Percentiles rank a stretch among this genome's conserved stretches.
Conservation (phyloP, 2,329 filamentous ascomycete genomes). For the Westerdykella aurantiaca region DNA sequence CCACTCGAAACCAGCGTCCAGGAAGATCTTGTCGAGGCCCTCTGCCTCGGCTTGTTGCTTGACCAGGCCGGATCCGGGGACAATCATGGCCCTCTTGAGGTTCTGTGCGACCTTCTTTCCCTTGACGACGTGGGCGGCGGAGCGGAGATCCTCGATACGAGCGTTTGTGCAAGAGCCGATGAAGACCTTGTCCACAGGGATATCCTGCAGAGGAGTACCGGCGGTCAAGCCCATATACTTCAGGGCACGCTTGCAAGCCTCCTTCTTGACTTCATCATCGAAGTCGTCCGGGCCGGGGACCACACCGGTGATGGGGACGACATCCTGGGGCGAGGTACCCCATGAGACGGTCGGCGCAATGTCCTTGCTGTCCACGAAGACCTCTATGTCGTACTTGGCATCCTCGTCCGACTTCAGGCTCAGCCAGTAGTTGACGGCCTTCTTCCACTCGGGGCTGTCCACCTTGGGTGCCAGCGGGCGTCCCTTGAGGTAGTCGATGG, state of each 20-base stretch:
- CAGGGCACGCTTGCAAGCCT: conserved; percentile 71
- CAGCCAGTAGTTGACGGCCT: conserved; percentile 82
- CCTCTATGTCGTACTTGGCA: conserved; percentile 83
- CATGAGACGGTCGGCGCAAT: conserved; percentile 91
- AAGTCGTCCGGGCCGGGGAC: conserved; percentile 90
- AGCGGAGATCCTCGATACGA: conserved; percentile 88
- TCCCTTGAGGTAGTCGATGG: conserved; percentile 92
- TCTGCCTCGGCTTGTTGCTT: conserved; percentile 88
- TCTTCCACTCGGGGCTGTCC: conserved; percentile 83
- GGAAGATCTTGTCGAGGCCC: conserved; percentile 88
- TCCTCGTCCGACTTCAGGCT: conserved; percentile 77
- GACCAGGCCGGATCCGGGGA: conserved; percentile 90
- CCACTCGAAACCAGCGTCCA: conserved; percentile 93
- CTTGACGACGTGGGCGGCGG: conserved; percentile 77
- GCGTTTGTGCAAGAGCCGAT: conserved; percentile 98
- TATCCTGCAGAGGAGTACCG: conserved; percentile 87
- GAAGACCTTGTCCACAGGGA: conserved; percentile 90
- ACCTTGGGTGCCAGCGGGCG: conserved; percentile 80
- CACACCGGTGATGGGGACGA: conserved; percentile 85
- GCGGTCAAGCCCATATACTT: conserved; percentile 93
- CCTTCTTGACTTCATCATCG: conserved; percentile 70
- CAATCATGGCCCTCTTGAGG: conserved; percentile 91
- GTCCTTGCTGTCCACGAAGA: conserved; percentile 87
- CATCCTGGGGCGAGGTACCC: conserved; percentile 95
- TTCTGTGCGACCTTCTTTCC: conserved; percentile 83